These are phyloP conservation scores for Schoenoplectus tabernaemontani DNA, from an alignment of 202 grass and related monocot genomes.

Conservation along the genomic window DNA sequence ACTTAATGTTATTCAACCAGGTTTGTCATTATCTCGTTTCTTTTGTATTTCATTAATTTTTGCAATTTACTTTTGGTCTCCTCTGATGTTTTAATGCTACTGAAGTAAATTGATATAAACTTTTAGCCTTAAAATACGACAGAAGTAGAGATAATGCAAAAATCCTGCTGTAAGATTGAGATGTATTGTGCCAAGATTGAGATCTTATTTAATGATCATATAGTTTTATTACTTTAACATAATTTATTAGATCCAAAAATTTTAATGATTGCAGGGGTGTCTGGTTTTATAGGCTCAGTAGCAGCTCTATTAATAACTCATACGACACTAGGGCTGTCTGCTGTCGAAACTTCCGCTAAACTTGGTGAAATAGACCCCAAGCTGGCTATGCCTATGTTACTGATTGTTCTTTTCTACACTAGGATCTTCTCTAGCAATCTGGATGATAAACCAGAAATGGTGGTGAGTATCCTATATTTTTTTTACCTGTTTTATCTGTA, in stretches of 20 bases:
- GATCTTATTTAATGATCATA: background rate
- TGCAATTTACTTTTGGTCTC: background rate
- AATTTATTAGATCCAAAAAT: background rate
- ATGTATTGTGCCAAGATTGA: background rate
- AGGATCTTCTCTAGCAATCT: constrained; percentile 49
- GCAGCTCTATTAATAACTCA: constrained; percentile 58
- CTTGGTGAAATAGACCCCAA: constrained; percentile 59
- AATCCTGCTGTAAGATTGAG: background rate
- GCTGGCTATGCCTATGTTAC: constrained; percentile 61
- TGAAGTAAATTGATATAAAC: background rate
- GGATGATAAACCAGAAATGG: constrained; percentile 35
- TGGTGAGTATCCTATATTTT: constrained; percentile 45
- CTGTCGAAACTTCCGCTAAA: constrained; percentile 60
- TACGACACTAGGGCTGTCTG: constrained; percentile 51
- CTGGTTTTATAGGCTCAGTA: constrained; percentile 53
- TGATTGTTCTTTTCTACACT: constrained; percentile 63
- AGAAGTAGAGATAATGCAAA: background rate
- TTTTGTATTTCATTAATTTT: constrained; percentile 14
- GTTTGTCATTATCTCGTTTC: constrained; percentile 24
- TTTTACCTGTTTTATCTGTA: constrained; percentile 29
- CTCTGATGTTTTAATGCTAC: background rate
- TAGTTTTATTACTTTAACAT: background rate
- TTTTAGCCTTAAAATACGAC: background rate
- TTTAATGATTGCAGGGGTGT: constrained; percentile 45
- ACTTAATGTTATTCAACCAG: constrained; percentile 39